phyloP scores from a whole-genome alignment of 2,329 filamentous ascomycete genomes.

The Neopestalotiopsis sp. region DNA sequence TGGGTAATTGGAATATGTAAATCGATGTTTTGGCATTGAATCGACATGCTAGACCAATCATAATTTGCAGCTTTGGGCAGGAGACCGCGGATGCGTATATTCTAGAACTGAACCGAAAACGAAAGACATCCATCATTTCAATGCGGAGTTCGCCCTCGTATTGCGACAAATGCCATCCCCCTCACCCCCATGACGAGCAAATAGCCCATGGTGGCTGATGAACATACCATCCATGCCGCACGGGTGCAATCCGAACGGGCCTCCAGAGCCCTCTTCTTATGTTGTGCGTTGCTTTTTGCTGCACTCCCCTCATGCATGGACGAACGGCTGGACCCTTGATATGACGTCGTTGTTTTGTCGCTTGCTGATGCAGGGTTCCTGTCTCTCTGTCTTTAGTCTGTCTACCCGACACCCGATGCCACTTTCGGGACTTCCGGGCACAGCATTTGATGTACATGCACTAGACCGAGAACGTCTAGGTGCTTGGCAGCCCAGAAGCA shows the following conservation, averaged over 20 bases:
- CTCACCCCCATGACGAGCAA: no score
- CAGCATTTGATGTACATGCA: not conserved
- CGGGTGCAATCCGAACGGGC: not conserved
- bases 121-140: not conserved
- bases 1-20: not conserved
- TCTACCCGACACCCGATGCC: not conserved
- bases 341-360: not conserved
- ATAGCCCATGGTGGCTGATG: not conserved
- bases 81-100: not conserved
- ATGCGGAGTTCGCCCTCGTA: not conserved
- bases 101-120: not conserved
- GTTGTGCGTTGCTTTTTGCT: not conserved
- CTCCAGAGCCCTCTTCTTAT: not conserved
- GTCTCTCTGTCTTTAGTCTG: not conserved
- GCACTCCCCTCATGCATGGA: not conserved
- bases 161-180: not conserved
- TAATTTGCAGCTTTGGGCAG: not conserved
- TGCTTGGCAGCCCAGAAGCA: no score
- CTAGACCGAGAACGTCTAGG: not conserved
- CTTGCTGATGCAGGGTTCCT: not conserved
- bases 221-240: slow-evolving; percentile 2
- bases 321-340: not conserved
- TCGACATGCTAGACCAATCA: not conserved
- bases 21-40: not conserved
- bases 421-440: not conserved